Evolutionary conservation across 192 early-diverging fungal species (phyloP).

Genomic region (Entomortierella lignicola): DNA sequence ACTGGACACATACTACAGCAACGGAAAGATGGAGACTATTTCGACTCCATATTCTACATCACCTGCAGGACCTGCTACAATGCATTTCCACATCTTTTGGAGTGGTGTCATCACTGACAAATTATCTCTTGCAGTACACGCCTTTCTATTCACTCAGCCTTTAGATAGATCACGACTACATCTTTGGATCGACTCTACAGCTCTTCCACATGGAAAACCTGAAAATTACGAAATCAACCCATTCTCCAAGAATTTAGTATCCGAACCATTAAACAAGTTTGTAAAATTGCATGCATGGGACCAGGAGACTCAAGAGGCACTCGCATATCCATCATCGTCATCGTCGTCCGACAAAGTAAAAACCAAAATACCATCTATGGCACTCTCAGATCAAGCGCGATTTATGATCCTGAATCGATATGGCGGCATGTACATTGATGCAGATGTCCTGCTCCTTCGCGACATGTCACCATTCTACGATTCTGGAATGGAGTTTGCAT

Average conservation of each 20-base stretch:
- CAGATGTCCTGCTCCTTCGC: conserved; percentile 46
- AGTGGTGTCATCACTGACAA: conserved; percentile 49
- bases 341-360: not conserved
- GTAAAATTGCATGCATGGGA: conserved; percentile 36
- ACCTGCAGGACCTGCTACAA: not conserved
- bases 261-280: conserved; percentile 10
- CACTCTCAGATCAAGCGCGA: conserved; percentile 50
- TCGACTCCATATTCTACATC: not conserved
- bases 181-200: conserved; percentile 53
- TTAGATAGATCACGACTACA: conserved; percentile 32
- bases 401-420: conserved; percentile 50
- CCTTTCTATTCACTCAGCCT: conserved; percentile 52
- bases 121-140: conserved; percentile 26
- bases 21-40: no score
- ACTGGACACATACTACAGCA: not conserved
- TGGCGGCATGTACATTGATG: conserved; percentile 56
- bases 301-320: conserved; percentile 10
- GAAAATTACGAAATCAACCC: conserved; percentile 33
- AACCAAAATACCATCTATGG: conserved; percentile 20
- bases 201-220: conserved; percentile 21
- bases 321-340: not conserved
- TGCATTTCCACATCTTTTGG: conserved; percentile 55
- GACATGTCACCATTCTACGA: conserved; percentile 54
- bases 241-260: conserved; percentile 18
- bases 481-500: conserved; percentile 45